These are phyloP conservation scores for Hyaloscypha variabilis DNA, from an alignment of 495 filamentous ascomycete species.

Conservation along the genomic window DNA sequence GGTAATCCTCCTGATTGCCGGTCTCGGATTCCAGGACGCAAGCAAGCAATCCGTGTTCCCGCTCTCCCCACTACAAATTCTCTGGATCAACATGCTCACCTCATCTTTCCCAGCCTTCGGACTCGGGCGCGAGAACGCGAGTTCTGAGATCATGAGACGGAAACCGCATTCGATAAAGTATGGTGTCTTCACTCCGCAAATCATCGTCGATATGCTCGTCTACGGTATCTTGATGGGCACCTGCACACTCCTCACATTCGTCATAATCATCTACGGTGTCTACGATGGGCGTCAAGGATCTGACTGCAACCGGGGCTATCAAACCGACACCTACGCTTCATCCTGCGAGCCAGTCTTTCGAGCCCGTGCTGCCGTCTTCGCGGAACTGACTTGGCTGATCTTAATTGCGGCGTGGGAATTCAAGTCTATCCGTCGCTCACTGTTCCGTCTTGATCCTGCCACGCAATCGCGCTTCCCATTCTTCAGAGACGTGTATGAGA, in stretches of 20 bases:
- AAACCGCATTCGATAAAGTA: conserved; percentile 63
- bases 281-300: conserved; percentile 61
- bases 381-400: conserved; percentile 68
- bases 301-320: conserved; percentile 63
- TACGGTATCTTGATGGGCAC: conserved; percentile 69
- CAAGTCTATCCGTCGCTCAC: conserved; percentile 60
- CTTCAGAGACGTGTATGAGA: conserved; percentile 62
- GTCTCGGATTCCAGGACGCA: conserved; percentile 67
- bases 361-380: conserved; percentile 72
- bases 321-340: conserved; percentile 27
- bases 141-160: conserved; percentile 65
- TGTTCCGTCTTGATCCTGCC: conserved; percentile 64
- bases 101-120: conserved; percentile 70
- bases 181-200: conserved; percentile 69
- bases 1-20: conserved; percentile 66
- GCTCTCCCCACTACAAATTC: conserved; percentile 66
- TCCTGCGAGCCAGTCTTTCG: conserved; percentile 66
- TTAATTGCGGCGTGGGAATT: conserved; percentile 73
- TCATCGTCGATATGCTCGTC: conserved; percentile 71
- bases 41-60: conserved; percentile 67
- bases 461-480: conserved; percentile 48
- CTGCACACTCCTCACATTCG: conserved; percentile 64
- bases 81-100: conserved; percentile 77
- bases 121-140: conserved; percentile 67
- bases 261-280: conserved; percentile 64